Conservation (phyloP, 2,329 filamentous ascomycete genomes). For the Trichoderma koningiopsis region DNA sequence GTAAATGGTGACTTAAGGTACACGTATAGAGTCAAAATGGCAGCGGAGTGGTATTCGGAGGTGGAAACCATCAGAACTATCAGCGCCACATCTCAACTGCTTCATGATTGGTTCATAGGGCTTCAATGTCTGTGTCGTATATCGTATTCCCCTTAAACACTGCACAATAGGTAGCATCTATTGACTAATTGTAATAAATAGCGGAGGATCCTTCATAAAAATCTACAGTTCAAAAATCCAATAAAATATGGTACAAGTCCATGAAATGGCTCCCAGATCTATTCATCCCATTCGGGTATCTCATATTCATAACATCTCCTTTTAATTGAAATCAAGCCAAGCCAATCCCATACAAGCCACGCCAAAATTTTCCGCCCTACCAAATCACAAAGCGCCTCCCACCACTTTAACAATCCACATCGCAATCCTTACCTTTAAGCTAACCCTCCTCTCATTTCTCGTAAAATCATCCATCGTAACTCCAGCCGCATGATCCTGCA, state of each 20-base stretch:
- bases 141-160: background rate
- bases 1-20: background rate
- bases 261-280: background rate
- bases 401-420: constrained; percentile 92
- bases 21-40: background rate
- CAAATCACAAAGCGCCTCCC: constrained; percentile 77
- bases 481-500: constrained; percentile 71
- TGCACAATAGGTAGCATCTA: background rate
- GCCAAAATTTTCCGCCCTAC: background rate
- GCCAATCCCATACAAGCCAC: background rate
- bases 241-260: background rate
- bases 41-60: background rate
- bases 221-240: background rate
- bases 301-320: background rate
- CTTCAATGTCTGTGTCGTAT: background rate
- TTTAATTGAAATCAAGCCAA: background rate
- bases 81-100: background rate
- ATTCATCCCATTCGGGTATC: constrained; percentile 17
- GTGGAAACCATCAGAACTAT: background rate
- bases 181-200: background rate
- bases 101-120: background rate
- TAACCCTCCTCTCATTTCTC: constrained; percentile 78
- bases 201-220: background rate
- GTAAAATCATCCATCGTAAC: constrained; percentile 79
- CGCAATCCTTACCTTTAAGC: constrained; percentile 79